Evolutionary conservation across 2,329 filamentous ascomycete genomes (phyloP).

Genomic region (Colletotrichum sublineola): DNA sequence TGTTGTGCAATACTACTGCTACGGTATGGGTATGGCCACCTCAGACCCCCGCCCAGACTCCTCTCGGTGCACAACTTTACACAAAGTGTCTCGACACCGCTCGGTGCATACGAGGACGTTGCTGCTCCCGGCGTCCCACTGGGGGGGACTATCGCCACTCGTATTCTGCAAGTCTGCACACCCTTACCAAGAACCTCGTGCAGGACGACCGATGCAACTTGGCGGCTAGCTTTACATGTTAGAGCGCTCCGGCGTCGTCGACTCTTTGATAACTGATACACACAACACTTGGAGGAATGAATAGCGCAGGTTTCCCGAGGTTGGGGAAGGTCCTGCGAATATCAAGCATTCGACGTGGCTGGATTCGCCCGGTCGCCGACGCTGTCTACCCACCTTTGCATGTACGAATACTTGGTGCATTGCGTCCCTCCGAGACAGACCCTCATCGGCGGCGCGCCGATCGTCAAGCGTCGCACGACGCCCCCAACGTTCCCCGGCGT

Average conservation of each 20-base stretch:
- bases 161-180: conserved; percentile 37
- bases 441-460: conserved; percentile 8
- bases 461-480: conserved; percentile 4
- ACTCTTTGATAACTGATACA: conserved; percentile 28
- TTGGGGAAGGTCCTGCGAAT: neutral
- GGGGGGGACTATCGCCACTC: conserved; percentile 36
- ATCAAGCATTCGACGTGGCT: conserved; percentile 20
- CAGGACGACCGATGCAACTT: conserved; percentile 32
- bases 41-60: conserved; percentile 9
- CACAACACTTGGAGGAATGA: conserved; percentile 4
- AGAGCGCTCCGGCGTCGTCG: conserved; percentile 19
- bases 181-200: conserved; percentile 22
- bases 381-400: neutral
- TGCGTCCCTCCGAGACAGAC: conserved; percentile 14
- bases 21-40: neutral
- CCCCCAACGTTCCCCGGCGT: conserved; percentile 19
- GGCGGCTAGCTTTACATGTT: conserved; percentile 36
- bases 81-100: conserved; percentile 16
- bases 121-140: conserved; percentile 33
- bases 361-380: conserved; percentile 20
- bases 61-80: conserved; percentile 25
- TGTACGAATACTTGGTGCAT: neutral
- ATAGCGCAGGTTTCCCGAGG: neutral
- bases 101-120: conserved; percentile 1
- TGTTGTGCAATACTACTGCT: neutral